These are phyloP conservation scores for Tarenaya hassleriana DNA, from an alignment of 345 rosid species.

Conservation along the genomic window DNA sequence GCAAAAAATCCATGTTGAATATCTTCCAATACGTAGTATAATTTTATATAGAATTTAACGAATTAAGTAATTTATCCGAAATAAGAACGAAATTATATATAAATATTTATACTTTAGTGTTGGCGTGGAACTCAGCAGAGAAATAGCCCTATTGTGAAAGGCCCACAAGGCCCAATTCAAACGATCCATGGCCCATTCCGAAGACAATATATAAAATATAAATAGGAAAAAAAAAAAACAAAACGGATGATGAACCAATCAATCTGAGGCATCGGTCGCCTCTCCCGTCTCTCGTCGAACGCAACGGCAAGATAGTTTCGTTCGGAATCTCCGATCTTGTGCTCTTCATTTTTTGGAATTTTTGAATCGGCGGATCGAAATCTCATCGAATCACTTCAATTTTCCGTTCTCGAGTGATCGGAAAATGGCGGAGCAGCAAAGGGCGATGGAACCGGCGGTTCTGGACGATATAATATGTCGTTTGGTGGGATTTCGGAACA, in stretches of 20 bases:
- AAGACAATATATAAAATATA: not conserved
- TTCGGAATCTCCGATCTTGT: constrained; percentile 2
- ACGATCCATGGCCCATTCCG: too few species aligned
- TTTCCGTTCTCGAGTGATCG: constrained; percentile 10
- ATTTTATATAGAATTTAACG: too few species aligned
- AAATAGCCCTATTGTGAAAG: too few species aligned
- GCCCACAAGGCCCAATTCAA: too few species aligned
- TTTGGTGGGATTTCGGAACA: constrained; percentile 48
- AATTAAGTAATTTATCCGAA: too few species aligned
- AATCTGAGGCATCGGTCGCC: constrained; percentile 19
- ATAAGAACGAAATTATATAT: too few species aligned
- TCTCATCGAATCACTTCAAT: not conserved
- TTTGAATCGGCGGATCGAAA: not conserved
- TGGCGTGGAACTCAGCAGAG: too few species aligned
- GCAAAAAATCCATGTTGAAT: too few species aligned
- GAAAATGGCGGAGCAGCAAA: constrained; percentile 32
- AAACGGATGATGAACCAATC: constrained; percentile 20
- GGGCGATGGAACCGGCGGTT: constrained; percentile 47
- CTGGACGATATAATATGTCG: constrained; percentile 65
- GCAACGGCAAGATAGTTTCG: constrained; percentile 18
- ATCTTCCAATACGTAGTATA: too few species aligned
- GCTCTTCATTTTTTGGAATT: not conserved
- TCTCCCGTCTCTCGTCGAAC: constrained; percentile 19
- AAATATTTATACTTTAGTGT: too few species aligned
- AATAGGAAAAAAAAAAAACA: not conserved